Percentiles rank a stretch among this genome's conserved stretches.
These are phyloP conservation scores for Sporopachydermia cereana DNA, from an alignment of 1,139 yeast genomes.

Conservation along the genomic window DNA sequence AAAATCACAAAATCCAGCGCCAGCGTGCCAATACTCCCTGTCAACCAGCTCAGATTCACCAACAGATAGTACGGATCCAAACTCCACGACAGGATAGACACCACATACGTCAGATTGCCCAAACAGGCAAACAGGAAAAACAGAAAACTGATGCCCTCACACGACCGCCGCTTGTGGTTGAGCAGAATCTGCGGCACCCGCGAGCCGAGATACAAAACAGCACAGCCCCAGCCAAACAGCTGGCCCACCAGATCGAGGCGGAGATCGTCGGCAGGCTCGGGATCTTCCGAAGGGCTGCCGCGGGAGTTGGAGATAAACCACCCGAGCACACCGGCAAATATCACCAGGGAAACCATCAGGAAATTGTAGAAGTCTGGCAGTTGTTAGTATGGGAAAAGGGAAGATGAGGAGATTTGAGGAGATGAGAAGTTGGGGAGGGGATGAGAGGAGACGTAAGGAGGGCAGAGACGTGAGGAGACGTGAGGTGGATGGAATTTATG, in stretches of 20 bases:
- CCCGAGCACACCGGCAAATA: slow-evolving; percentile 71
- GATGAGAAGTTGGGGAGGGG: too few relatives aligned
- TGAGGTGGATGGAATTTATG: not conserved
- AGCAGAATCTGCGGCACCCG: slow-evolving; percentile 80
- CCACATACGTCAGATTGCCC: slow-evolving; percentile 82
- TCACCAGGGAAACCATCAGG: slow-evolving; percentile 56
- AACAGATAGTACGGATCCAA: slow-evolving; percentile 55
- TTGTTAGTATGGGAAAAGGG: slow-evolving; percentile 7
- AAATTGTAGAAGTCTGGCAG: slow-evolving; percentile 37
- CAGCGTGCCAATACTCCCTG: slow-evolving; percentile 86
- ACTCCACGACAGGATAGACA: slow-evolving; percentile 71
- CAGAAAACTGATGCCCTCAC: slow-evolving; percentile 87
- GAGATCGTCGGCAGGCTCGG: slow-evolving; percentile 24
- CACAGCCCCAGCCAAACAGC: slow-evolving; percentile 86
- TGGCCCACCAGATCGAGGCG: slow-evolving; percentile 50
- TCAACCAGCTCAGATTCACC: slow-evolving; percentile 84
- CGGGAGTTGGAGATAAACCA: slow-evolving; percentile 60
- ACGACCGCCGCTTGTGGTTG: slow-evolving; percentile 73
- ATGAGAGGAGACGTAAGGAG: too few relatives aligned
- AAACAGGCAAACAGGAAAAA: slow-evolving; percentile 88
- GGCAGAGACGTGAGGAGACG: not conserved
- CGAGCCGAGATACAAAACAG: slow-evolving; percentile 73
- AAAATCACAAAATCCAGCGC: slow-evolving; percentile 76
- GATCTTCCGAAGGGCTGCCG: slow-evolving; percentile 16
- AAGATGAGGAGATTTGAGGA: not conserved